These are phyloP conservation scores for Magnolia kwangsiensis DNA, from an alignment of 164 flowering plant species.

Conservation along the genomic window DNA sequence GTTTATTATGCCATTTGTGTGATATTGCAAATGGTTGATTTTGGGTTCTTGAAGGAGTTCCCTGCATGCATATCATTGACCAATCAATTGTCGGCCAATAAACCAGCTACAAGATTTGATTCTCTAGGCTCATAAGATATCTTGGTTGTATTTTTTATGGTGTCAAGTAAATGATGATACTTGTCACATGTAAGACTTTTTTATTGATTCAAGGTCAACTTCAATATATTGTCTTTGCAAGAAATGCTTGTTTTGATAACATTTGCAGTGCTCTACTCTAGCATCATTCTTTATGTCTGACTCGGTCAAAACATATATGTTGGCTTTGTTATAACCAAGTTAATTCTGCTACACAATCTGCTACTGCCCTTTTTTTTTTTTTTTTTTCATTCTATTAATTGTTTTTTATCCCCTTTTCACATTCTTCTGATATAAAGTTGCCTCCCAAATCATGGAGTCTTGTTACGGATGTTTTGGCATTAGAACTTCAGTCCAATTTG, in stretches of 20 bases:
- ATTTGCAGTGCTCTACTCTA: too few relatives aligned
- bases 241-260: too few relatives aligned
- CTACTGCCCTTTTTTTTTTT: neutral
- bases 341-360: neutral
- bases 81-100: neutral
- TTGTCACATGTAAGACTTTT: too few relatives aligned
- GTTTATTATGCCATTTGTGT: neutral
- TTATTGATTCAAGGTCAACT: too few relatives aligned
- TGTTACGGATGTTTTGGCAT: neutral
- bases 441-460: neutral
- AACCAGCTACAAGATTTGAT: neutral
- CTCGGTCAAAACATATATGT: too few relatives aligned
- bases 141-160: neutral
- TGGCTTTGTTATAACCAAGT: neutral
- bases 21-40: neutral
- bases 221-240: too few relatives aligned
- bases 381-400: too few relatives aligned
- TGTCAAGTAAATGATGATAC: too few relatives aligned
- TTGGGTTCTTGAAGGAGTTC: neutral
- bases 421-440: neutral
- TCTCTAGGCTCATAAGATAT: neutral
- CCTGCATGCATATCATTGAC: neutral
- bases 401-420: neutral
- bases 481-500: neutral
- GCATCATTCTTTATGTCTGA: too few relatives aligned